Percentiles rank a stretch among this genome's conserved stretches.
Evolutionary conservation across 805 yeast genomes (phyloP).

Genomic region (Yamadazyma nakazawae): DNA sequence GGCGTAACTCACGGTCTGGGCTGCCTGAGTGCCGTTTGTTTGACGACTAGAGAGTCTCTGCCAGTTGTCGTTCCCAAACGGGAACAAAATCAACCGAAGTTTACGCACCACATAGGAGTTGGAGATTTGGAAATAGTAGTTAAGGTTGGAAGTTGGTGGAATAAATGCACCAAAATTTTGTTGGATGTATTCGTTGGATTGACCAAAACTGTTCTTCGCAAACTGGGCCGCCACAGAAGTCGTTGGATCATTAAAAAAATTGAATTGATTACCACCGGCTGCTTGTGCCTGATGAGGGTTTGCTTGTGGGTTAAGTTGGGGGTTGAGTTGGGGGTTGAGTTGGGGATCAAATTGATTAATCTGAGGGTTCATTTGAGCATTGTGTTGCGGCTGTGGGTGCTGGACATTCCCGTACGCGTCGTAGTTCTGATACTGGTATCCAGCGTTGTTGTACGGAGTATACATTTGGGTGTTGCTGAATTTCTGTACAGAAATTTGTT

Average conservation of each 20-base stretch:
- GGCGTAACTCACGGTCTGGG: constrained; percentile 42
- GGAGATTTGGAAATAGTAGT: constrained; percentile 88
- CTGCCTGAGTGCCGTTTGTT: constrained; percentile 3
- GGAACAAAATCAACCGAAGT: constrained; percentile 71
- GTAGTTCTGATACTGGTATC: neutral
- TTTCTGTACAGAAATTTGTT: neutral
- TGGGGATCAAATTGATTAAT: neutral
- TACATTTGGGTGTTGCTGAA: constrained; percentile 26
- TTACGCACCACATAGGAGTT: constrained; percentile 81
- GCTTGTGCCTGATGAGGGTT: neutral
- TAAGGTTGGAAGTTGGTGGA: constrained; percentile 53
- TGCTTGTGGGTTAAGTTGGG: neutral
- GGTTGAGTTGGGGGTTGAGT: neutral
- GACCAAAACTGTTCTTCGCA: constrained; percentile 79
- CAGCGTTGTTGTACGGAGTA: constrained; percentile 35
- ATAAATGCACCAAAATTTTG: constrained; percentile 59
- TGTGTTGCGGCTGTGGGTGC: constrained; percentile 32
- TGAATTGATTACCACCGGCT: constrained; percentile 10
- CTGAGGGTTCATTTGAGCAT: constrained; percentile 2
- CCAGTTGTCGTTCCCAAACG: constrained; percentile 86
- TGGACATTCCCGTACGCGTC: constrained; percentile 19
- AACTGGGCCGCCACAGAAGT: constrained; percentile 84
- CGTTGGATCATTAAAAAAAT: constrained; percentile 71
- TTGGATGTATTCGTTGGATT: constrained; percentile 76
- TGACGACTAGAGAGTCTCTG: constrained; percentile 44